Conservation (phyloP, 768 basidiomycete species). For the Lentinula detonsa region DNA sequence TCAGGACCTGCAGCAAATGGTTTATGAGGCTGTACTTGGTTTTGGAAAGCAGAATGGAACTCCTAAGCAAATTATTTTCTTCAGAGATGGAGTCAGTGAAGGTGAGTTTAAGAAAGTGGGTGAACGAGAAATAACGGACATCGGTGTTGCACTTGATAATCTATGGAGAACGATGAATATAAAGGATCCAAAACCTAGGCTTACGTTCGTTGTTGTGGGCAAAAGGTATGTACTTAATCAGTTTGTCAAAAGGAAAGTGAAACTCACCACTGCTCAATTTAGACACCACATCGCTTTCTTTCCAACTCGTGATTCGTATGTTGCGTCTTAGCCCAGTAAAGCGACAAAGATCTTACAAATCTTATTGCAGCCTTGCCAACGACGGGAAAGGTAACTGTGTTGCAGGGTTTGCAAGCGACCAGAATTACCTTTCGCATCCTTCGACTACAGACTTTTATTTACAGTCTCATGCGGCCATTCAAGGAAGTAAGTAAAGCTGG, state of each 20-base stretch:
- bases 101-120: conserved; percentile 32
- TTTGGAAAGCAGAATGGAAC: conserved; percentile 9
- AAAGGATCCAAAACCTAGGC: conserved; percentile 20
- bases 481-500: conserved; percentile 34
- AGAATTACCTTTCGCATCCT: conserved; percentile 37
- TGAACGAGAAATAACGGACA: conserved; percentile 36
- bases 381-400: conserved; percentile 46
- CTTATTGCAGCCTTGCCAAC: neutral
- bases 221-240: conserved; percentile 33
- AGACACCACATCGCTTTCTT: conserved; percentile 55
- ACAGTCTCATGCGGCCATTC: conserved; percentile 48
- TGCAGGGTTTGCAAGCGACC: conserved; percentile 41
- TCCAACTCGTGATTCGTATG: conserved; percentile 17
- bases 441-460: conserved; percentile 47
- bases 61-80: conserved; percentile 33
- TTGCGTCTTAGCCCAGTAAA: conserved; percentile 1
- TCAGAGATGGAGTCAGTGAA: conserved; percentile 37
- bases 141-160: conserved; percentile 12
- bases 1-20: conserved; percentile 32
- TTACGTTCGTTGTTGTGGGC: conserved; percentile 56
- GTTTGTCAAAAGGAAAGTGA: no score
- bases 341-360: neutral
- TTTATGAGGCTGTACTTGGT: conserved; percentile 21
- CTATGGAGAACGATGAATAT: conserved; percentile 10
- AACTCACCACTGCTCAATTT: no score